Base-by-base conservation (phyloP, 495 filamentous ascomycete genomes). In the Daldinia childiae region DNA sequence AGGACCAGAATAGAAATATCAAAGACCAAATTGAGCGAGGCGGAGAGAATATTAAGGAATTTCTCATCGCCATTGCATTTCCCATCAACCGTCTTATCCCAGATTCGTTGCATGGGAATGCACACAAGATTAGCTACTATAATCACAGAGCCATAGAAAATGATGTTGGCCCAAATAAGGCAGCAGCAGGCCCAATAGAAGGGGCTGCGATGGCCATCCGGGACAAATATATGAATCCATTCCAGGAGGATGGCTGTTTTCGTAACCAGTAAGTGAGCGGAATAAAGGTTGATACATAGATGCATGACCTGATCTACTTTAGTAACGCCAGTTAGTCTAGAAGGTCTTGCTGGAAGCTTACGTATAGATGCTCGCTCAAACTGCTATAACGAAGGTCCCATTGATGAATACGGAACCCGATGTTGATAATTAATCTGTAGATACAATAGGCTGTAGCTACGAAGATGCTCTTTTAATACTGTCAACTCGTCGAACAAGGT, bases 51-150 rank as follows among this genome's bases (percentile, higher is more conserved):
- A 29, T 63, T 12, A 26, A 39, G 3, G 14, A 41, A 11, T 0
- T 29, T 26, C 4, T 6, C 4, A 29, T 52, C 30, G 4, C 38
- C 2, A 15, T 12, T 50, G 27, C 68, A 65, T 4, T 11, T 24
- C 2, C 54, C 61, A 12, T 15, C 41, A 19, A 52, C 15, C 15
- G 68, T 15, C 11, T 17, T 15, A 19, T 71, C 48, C 68, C 62
- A 71, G 29, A 58, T 59, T 12, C 12, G 4, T 12, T 52, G 14
- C n/a, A n/a, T 45, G 9, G 83, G 83, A 0, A 36, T 24, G 64
- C 85, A 87, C 27, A 79, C 70, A 38, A 86, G 82, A 9, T 80
- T 78, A 1, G 76, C 74, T 1, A 79, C 74, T 30, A 87, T 43
- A 0, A 83, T 65, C 41, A 78, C 82, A 5, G 77, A 66, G n/a